Conservation (phyloP, 2,329 filamentous ascomycete genomes). For the Elsinoe australis region DNA sequence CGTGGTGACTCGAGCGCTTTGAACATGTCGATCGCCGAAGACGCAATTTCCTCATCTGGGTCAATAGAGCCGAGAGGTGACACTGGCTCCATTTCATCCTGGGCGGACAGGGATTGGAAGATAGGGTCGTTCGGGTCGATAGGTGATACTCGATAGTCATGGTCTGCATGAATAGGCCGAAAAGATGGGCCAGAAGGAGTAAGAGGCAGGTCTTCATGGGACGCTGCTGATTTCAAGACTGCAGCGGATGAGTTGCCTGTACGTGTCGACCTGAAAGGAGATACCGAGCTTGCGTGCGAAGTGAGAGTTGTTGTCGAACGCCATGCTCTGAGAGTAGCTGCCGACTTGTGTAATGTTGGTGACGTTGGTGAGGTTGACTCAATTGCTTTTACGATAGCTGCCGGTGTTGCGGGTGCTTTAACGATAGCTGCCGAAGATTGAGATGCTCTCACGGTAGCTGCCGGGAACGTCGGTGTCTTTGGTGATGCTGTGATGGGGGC, state of each 20-base stretch:
- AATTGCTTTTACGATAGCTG: neutral
- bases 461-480: neutral
- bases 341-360: neutral
- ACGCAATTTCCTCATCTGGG: conserved; percentile 7
- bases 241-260: no score
- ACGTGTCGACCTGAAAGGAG: no score
- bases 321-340: neutral
- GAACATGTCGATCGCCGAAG: conserved; percentile 1
- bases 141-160: conserved; percentile 4
- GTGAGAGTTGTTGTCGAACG: no score
- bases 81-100: neutral
- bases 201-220: no score
- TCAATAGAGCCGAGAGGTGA: neutral
- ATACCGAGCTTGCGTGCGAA: neutral
- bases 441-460: neutral
- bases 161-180: no score
- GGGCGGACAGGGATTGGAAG: neutral
- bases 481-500: neutral
- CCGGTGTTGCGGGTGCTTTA: neutral
- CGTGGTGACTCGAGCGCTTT: neutral
- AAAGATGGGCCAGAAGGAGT: no score
- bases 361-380: neutral
- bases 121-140: conserved; percentile 4
- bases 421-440: neutral
- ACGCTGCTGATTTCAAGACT: no score